Evolutionary conservation across 768 basidiomycete genomes (phyloP).

Genomic region (Collybia nuda): DNA sequence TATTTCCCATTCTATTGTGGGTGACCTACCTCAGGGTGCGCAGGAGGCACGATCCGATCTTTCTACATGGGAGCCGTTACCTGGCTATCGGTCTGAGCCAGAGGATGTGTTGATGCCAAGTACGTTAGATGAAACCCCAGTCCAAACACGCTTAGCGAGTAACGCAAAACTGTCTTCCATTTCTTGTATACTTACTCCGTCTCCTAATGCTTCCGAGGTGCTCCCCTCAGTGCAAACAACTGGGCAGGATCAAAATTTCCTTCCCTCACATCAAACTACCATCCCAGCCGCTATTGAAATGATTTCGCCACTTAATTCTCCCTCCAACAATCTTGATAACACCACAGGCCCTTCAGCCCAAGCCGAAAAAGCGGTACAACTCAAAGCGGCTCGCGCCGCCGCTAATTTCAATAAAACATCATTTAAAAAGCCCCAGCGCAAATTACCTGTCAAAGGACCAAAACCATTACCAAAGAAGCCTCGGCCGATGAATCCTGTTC

Average conservation of each 20-base stretch:
- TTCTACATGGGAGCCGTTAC: constrained; percentile 16
- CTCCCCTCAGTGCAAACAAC: neutral
- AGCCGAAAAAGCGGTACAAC: neutral
- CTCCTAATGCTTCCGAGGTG: too few relatives aligned
- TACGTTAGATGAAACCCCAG: neutral
- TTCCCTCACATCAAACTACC: too few relatives aligned
- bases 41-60: too few relatives aligned
- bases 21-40: neutral
- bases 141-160: too few relatives aligned
- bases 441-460: neutral
- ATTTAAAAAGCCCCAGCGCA: neutral
- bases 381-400: constrained; percentile 2
- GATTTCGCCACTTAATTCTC: too few relatives aligned
- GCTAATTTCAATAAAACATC: neutral
- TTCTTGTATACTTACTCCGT: too few relatives aligned
- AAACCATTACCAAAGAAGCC: neutral
- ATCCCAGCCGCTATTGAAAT: too few relatives aligned
- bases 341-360: neutral
- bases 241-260: too few relatives aligned
- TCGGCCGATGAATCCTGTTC: neutral
- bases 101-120: constrained; percentile 13
- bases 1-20: neutral
- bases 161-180: too few relatives aligned
- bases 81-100: constrained; percentile 7
- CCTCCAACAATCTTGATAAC: neutral